phyloP scores from a whole-genome alignment of 306 rosid genomes.

The Castanea crenata region DNA sequence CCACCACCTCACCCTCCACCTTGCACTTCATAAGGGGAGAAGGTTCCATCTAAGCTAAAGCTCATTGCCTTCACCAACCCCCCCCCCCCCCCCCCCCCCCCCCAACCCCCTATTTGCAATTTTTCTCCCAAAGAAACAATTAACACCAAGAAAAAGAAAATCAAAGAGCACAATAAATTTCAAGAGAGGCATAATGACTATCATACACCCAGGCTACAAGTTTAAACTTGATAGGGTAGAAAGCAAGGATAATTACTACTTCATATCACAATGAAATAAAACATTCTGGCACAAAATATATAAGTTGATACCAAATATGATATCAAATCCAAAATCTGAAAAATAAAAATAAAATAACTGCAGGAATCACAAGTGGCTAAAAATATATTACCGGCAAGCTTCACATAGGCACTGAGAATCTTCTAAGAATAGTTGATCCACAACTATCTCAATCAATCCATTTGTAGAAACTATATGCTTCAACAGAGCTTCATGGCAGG shows the following conservation, averaged over 20 bases:
- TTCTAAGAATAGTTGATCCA: conserved; percentile 64
- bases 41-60: too few species aligned
- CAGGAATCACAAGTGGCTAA: conserved; percentile 17
- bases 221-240: not conserved
- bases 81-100: accelerated
- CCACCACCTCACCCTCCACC: too few species aligned
- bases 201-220: not conserved
- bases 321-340: not conserved
- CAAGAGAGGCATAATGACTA: not conserved
- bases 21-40: too few species aligned
- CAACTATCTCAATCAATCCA: conserved; percentile 56
- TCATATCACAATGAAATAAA: not conserved
- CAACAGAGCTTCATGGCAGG: conserved; percentile 77
- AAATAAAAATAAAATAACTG: not conserved
- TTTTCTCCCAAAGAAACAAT: not conserved
- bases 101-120: not conserved
- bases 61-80: too few species aligned
- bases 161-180: not conserved
- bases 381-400: conserved; percentile 63
- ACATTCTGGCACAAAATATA: not conserved
- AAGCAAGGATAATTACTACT: too few species aligned
- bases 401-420: conserved; percentile 85
- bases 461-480: conserved; percentile 48
- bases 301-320: not conserved
- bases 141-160: not conserved